Evolutionary conservation across 495 filamentous ascomycete species (phyloP), one percentile per base, ranked within the genome.

Genomic region (Aspergillus wentii): DNA sequence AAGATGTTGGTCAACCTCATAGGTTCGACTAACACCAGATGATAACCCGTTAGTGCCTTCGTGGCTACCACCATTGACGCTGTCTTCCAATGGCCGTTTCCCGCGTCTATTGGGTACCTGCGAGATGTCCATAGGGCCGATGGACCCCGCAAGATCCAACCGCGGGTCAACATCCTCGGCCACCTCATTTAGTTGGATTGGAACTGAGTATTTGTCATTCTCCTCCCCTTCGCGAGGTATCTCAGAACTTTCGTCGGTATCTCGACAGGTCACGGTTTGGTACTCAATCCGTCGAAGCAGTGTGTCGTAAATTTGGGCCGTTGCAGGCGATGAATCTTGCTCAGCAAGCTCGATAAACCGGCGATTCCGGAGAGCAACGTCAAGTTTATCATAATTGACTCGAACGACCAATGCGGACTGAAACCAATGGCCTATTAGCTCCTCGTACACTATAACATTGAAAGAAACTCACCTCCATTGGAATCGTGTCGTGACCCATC

Each of bases 311-410:
- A 96, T 76, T 32, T 80, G 71, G 3, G 78, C 74, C 0, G 90
- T 89, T 0, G 48, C 51, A 1, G 53, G 27, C 15, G 64, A 59
- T 9, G 64, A 54, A 61, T 77, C 43, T 69, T 68, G 34, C 81
- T 82, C 43, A 78, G 71, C 49, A 64, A 74, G 46, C 71, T 76
- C 46, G 26, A 83, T 76, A 20, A 98, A 81, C 16, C 79, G 79
- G 34, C 76, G 71, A 45, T 83, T 95, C 36, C 92, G 86, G 38
- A 94, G 72, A 13, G 84, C 72, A 10, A 97, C 85, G 4, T 79
- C 71, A 30, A 87, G 82, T 52, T 90, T 95, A 23, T 86, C 83
- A 53, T 88, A 83, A 57, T 95, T 95, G 17, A 96, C 70, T 19
- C 85, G 80, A 30, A 97, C 66, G 15, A 86, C 75, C 35, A 87